Base-by-base conservation (phyloP, 1,284 basidiomycete genomes). In the Cryptococcus neoformans region DNA sequence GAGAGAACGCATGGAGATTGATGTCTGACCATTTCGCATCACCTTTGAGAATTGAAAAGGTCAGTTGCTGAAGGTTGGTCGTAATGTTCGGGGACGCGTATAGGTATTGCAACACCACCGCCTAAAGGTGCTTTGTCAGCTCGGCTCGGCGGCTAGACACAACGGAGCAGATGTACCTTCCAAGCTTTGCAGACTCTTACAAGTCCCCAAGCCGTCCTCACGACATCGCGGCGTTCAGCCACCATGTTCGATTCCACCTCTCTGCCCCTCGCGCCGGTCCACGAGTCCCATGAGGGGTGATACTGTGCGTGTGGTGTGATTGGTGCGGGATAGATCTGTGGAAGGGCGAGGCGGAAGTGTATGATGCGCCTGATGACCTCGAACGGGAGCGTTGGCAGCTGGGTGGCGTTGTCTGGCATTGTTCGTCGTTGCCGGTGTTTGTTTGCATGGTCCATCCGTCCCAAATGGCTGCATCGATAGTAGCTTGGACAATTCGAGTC, bases 11-110 rank as follows among this genome's bases (percentile, higher is more conserved):
- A 66, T 90, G 90, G 45, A 89, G 82, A 53, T 88, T 83, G 58
- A 92, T 85, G 55, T 89, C 88, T 65, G 90, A 89, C 90, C 90
- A 92, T 67, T 83, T 83, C 65, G 84, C 81, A 62, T 93, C 90
- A 16, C 86, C 85, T 17, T 68, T 64, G 56, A 81, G 76, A 3
- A 92, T 80, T 28, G 79, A 80, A 28, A 76, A 62, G 8, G 83
- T 79, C 59, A 92, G 85, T 48, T 78, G 80, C 54, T 83, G 80
- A 36, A 92, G 78, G 8, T 81, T 77, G 14, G 72, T 57, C 9
- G 83, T 73, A 41, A 90, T 73, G 37, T 76, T 74, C 12, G 88
- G 82, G 39, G 79, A 78, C 14, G 82, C 76, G 69, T 90, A 91
- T 51, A 90, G 79, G 45, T 89, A 77, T 7, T 87, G 87, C 21